A percentile compares a stretch with the other conserved stretches of the same genome.
phyloP scores from a whole-genome alignment of 2,329 filamentous ascomycete species.

The Ophiosphaerella narmari region DNA sequence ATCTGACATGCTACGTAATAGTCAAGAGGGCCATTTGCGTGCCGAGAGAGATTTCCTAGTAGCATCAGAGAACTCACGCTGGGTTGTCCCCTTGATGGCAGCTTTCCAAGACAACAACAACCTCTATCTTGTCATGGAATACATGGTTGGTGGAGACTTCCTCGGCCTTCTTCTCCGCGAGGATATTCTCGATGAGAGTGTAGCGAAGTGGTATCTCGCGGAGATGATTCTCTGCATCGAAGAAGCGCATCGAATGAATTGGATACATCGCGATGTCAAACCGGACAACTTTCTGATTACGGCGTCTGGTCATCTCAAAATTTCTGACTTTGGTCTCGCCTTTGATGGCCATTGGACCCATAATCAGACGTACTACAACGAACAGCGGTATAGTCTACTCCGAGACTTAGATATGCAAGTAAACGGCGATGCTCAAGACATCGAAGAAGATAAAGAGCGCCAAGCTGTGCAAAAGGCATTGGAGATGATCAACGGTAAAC shows the following conservation, averaged over 20 bases:
- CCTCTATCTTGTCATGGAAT: slow-evolving; percentile 96
- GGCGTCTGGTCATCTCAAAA: slow-evolving; percentile 86
- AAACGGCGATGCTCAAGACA: slow-evolving; percentile 74
- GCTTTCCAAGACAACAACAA: slow-evolving; percentile 87
- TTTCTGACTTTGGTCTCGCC: slow-evolving; percentile 93
- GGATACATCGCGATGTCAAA: slow-evolving; percentile 96
- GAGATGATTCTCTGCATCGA: slow-evolving; percentile 97
- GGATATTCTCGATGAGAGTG: slow-evolving; percentile 76
- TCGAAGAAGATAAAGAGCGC: slow-evolving; percentile 52
- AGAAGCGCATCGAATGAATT: slow-evolving; percentile 83
- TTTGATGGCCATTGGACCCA: slow-evolving; percentile 97
- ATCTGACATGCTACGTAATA: slow-evolving; percentile 85
- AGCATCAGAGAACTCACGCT: slow-evolving; percentile 81
- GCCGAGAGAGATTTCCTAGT: slow-evolving; percentile 93
- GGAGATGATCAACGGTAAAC: slow-evolving; percentile 43
- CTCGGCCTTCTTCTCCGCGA: slow-evolving; percentile 83
- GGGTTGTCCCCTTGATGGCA: slow-evolving; percentile 85
- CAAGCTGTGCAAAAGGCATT: slow-evolving; percentile 60
- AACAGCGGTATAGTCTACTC: slow-evolving; percentile 78
- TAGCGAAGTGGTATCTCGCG: slow-evolving; percentile 84
- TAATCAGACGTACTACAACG: slow-evolving; percentile 83
- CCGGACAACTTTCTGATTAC: slow-evolving; percentile 96
- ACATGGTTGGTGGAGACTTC: slow-evolving; percentile 96
- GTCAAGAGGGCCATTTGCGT: slow-evolving; percentile 88
- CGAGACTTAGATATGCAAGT: slow-evolving; percentile 76